Evolutionary conservation across 176 grass and related monocot genomes (phyloP).

Genomic region (Oryza coarctata): DNA sequence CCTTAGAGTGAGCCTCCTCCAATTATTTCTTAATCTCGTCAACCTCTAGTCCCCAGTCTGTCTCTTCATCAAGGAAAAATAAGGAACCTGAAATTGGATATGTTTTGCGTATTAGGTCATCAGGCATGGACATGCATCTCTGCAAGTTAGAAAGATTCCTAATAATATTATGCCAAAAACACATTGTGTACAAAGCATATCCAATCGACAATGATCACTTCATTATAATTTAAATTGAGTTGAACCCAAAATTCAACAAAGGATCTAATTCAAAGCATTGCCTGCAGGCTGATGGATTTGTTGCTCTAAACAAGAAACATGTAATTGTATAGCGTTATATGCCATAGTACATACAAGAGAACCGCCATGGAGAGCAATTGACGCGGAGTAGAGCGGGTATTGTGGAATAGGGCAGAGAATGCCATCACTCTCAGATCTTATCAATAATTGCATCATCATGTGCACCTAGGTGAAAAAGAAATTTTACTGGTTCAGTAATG

Average conservation of each 20-base stretch:
- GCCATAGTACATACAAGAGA: slow-evolving; percentile 81
- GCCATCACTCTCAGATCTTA: slow-evolving; percentile 93
- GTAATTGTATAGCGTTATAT: neutral
- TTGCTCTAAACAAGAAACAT: neutral
- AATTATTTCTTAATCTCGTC: slow-evolving; percentile 84
- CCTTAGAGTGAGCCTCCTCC: slow-evolving; percentile 80
- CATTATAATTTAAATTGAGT: slow-evolving; percentile 6
- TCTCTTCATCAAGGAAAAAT: neutral
- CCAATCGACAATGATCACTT: neutral
- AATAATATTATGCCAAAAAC: neutral
- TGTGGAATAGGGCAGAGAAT: slow-evolving; percentile 96
- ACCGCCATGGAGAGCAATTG: slow-evolving; percentile 91
- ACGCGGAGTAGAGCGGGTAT: slow-evolving; percentile 92
- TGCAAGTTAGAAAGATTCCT: neutral
- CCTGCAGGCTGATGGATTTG: neutral
- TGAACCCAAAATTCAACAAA: neutral
- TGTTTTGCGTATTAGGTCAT: slow-evolving; percentile 26
- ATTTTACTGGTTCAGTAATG: slow-evolving; percentile 24
- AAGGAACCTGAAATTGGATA: slow-evolving; percentile 61
- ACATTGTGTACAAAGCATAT: neutral
- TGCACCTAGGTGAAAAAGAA: slow-evolving; percentile 66
- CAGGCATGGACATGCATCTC: neutral
- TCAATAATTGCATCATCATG: slow-evolving; percentile 97
- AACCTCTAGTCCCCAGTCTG: slow-evolving; percentile 80
- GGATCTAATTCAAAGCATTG: neutral